Evolutionary conservation across 805 yeast species (phyloP), one percentile per base, ranked within the genome.

Genomic region (Starmerella cellae): DNA sequence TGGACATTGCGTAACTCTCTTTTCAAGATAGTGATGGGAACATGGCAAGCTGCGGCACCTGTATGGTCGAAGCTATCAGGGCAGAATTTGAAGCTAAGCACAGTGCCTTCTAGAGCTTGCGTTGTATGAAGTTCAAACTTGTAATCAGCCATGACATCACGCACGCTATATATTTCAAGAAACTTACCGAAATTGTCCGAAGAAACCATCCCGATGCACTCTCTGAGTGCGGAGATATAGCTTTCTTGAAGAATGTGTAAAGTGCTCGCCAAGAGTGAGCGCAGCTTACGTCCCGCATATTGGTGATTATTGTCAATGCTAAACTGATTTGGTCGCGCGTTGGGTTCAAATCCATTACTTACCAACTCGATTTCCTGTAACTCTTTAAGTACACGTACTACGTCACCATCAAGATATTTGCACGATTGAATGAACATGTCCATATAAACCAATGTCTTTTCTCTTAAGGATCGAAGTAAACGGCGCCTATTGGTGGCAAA

Each of bases 151-250:
- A 62, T 64, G 1, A 58, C 40, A 3, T 57, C 29, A 0, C 59
- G 53, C 5, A 70, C 50, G 13, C 60, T 66, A 51, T 71, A 71
- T 3, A 71, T 60, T 23, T 60, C 68, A 47, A 69, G 63, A 46
- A 66, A 71, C 44, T 65, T 62, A 31, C 61, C 58, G 24, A 71
- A 51, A 2, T 24, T 11, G 2, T 18, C 14, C 9, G 10, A 19
- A 19, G 62, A 67, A 4, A 56, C 46, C 39, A 55, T 45, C 9
- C 60, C 55, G 2, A 64, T 35, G 33, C 62, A 38, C 27, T 52
- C 51, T 11, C 49, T 49, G 24, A 62, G 46, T 8, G 59, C 52
- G 16, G 53, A 56, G 2, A 57, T 40, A 3, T 60, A 38, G 6
- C 61, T 56, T 38, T 64, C 66, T 13, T 58, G 49, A 3, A 57